These are phyloP conservation scores for Harringtonia aguacate DNA, from an alignment of 2,329 filamentous ascomycete genomes.

Conservation along the genomic window DNA sequence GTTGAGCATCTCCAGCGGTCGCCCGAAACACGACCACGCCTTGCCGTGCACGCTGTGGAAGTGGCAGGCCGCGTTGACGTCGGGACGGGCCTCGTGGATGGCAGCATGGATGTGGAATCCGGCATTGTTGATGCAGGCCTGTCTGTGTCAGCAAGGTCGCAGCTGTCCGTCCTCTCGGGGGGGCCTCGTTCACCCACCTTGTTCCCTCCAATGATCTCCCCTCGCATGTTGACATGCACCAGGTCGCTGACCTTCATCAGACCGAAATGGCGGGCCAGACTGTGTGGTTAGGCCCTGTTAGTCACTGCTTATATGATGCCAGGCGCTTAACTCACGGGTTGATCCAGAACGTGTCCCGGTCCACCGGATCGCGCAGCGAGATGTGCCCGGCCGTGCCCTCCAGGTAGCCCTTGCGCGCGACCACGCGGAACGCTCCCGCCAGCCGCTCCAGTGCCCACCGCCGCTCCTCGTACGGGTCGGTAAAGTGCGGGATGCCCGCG, in stretches of 20 bases:
- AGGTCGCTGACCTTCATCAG: slow-evolving; percentile 58
- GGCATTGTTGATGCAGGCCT: slow-evolving; percentile 52
- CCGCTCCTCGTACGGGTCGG: slow-evolving; percentile 30
- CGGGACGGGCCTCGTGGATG: slow-evolving; percentile 51
- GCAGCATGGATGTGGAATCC: slow-evolving; percentile 61
- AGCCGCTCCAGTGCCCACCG: slow-evolving; percentile 55
- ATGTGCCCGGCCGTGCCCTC: slow-evolving; percentile 56
- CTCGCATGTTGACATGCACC: slow-evolving; percentile 51
- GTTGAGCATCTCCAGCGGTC: slow-evolving; percentile 56
- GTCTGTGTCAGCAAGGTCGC: too few relatives aligned
- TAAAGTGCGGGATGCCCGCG: neutral
- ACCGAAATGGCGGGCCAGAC: slow-evolving; percentile 42
- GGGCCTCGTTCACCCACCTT: too few relatives aligned
- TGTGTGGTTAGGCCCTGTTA: too few relatives aligned
- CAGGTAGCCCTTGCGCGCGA: slow-evolving; percentile 50
- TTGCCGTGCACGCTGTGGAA: slow-evolving; percentile 54
- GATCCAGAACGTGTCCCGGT: slow-evolving; percentile 49
- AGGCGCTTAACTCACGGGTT: slow-evolving; percentile 44
- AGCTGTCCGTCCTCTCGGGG: too few relatives aligned
- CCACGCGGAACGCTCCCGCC: slow-evolving; percentile 55
- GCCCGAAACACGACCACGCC: slow-evolving; percentile 55
- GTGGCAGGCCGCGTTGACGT: slow-evolving; percentile 58
- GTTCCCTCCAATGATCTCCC: slow-evolving; percentile 29
- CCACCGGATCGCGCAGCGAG: slow-evolving; percentile 54
- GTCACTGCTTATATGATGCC: too few relatives aligned